phyloP scores from a whole-genome alignment of 257 asterid species.

The Ophiorrhiza pumila region DNA sequence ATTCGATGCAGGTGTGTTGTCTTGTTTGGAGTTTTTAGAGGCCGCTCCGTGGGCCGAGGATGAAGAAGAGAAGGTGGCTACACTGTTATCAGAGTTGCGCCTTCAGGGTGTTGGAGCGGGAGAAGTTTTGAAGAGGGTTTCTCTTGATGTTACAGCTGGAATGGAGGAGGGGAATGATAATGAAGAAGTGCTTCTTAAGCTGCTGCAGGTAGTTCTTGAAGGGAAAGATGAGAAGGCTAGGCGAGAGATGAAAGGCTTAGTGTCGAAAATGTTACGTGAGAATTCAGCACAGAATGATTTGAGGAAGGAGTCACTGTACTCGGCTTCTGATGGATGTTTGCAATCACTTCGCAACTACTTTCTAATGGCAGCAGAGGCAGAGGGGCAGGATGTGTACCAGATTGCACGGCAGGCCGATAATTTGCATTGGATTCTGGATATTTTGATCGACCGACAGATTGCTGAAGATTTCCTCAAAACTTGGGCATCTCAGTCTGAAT shows the following conservation, averaged over 20 bases:
- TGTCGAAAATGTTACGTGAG: constrained; percentile 78
- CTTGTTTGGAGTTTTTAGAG: constrained; percentile 91
- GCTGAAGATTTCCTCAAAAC: constrained; percentile 73
- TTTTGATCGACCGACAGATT: constrained; percentile 75
- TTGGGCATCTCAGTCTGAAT: constrained; percentile 67
- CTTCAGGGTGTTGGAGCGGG: constrained; percentile 86
- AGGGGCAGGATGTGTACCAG: constrained; percentile 49
- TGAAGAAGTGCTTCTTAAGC: constrained; percentile 78
- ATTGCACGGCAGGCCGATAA: constrained; percentile 92
- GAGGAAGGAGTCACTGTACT: constrained; percentile 74
- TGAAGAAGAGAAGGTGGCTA: constrained; percentile 88
- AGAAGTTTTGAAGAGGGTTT: constrained; percentile 87
- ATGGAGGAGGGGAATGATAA: constrained; percentile 40
- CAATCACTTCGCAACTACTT: constrained; percentile 49
- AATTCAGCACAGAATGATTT: constrained; percentile 71
- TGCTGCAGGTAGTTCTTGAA: constrained; percentile 81
- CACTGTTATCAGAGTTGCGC: constrained; percentile 73
- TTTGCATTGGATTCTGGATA: constrained; percentile 87
- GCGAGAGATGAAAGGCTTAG: constrained; percentile 82
- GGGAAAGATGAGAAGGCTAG: constrained; percentile 98
- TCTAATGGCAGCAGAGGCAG: constrained; percentile 47
- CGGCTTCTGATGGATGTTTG: constrained; percentile 69
- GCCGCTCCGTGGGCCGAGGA: constrained; percentile 99
- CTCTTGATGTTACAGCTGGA: constrained; percentile 53
- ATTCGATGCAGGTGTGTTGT: constrained; percentile 82